phyloP scores from a whole-genome alignment of 257 asterid genomes.

The Nicotiana obtusifolia region DNA sequence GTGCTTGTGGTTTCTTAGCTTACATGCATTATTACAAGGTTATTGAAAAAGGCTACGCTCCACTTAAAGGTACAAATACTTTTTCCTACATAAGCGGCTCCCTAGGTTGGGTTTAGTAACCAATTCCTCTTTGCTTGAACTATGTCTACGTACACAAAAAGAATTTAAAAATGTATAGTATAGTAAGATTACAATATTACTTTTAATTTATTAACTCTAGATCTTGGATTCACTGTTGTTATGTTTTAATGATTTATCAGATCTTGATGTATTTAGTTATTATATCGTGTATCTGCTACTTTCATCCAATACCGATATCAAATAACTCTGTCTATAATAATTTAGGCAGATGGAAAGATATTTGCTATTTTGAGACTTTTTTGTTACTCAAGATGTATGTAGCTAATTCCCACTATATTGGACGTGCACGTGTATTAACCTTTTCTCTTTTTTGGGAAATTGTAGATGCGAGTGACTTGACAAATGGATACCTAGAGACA shows the following conservation, averaged over 20 bases:
- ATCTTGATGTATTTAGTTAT: too few species aligned
- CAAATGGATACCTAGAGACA: constrained; percentile 6
- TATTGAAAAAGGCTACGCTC: constrained; percentile 4
- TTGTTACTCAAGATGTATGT: not conserved
- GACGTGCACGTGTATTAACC: not conserved
- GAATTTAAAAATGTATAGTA: too few species aligned
- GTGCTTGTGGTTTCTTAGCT: constrained; percentile 16
- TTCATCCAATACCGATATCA: too few species aligned
- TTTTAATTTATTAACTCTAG: too few species aligned
- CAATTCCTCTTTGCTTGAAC: too few species aligned
- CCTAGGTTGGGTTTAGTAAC: too few species aligned
- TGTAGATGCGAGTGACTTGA: not conserved
- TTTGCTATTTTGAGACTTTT: not conserved
- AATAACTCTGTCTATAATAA: not conserved
- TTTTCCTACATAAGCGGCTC: not conserved
- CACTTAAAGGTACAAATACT: not conserved
- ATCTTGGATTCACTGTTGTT: too few species aligned
- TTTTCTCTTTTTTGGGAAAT: not conserved
- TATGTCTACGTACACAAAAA: too few species aligned
- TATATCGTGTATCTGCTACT: too few species aligned
- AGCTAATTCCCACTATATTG: not conserved
- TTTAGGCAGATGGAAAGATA: not conserved
- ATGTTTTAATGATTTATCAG: too few species aligned
- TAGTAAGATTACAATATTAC: too few species aligned
- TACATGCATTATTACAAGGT: not conserved